Evolutionary conservation across 352 stramenopile species (phyloP).

Genomic region (Globisporangium nodosum): DNA sequence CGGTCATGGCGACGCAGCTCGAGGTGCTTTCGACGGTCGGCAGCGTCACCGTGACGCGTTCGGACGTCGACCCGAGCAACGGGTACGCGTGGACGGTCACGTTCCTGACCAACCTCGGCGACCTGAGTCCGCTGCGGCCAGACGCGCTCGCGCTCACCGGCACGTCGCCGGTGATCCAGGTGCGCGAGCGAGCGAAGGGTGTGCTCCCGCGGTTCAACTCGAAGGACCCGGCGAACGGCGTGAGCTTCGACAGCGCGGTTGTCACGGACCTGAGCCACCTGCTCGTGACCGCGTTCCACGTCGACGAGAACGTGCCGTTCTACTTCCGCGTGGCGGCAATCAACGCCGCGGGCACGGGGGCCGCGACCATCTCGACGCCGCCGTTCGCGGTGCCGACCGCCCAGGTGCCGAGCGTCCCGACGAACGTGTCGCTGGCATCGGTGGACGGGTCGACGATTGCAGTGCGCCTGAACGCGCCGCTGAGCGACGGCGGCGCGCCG

Average conservation of each 20-base stretch:
- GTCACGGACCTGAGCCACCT: slow-evolving; percentile 88
- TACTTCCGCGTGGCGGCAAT: slow-evolving; percentile 93
- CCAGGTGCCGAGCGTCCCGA: slow-evolving; percentile 59
- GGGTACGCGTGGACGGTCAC: slow-evolving; percentile 92
- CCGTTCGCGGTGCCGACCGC: slow-evolving; percentile 84
- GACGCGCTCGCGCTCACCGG: slow-evolving; percentile 87
- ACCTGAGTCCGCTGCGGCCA: slow-evolving; percentile 65
- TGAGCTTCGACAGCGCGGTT: slow-evolving; percentile 84
- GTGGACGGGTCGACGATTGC: slow-evolving; percentile 87
- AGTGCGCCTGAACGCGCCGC: slow-evolving; percentile 69
- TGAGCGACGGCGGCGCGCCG: slow-evolving; percentile 77
- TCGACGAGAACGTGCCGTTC: slow-evolving; percentile 94
- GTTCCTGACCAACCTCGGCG: slow-evolving; percentile 90
- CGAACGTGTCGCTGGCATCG: slow-evolving; percentile 69
- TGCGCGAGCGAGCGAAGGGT: slow-evolving; percentile 72
- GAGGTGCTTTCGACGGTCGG: slow-evolving; percentile 88
- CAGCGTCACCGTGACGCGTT: slow-evolving; percentile 81
- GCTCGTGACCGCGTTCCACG: slow-evolving; percentile 64
- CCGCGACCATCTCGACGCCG: slow-evolving; percentile 60
- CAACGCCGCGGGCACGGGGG: slow-evolving; percentile 82
- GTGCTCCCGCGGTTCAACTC: slow-evolving; percentile 90
- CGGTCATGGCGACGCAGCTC: slow-evolving; percentile 86
- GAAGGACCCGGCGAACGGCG: slow-evolving; percentile 67
- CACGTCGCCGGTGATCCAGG: slow-evolving; percentile 76
- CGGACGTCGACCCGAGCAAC: slow-evolving; percentile 85